phyloP scores from a whole-genome alignment of 495 filamentous ascomycete genomes.

The Diplogelasinospora grovesii region DNA sequence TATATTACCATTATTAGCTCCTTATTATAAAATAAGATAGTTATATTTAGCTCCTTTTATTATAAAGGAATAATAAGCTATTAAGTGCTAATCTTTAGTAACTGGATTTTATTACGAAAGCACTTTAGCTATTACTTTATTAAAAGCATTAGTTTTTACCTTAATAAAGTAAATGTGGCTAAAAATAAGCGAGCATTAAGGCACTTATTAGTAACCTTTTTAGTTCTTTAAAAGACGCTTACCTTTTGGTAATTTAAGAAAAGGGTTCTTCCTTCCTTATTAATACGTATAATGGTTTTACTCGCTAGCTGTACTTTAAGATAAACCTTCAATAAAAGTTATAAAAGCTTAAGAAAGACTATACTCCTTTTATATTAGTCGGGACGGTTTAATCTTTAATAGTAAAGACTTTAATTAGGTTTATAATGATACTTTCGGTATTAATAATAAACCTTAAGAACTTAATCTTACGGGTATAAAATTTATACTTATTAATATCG shows the following conservation, averaged over 20 bases:
- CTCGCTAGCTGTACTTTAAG: background rate
- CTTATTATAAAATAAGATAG: conserved; percentile 8
- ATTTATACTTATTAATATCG: conserved; percentile 26
- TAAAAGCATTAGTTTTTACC: background rate
- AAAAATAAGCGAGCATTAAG: background rate
- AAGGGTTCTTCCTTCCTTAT: conserved; percentile 1
- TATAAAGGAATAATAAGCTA: background rate
- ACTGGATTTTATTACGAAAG: background rate
- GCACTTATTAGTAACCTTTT: background rate
- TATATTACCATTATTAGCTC: conserved; percentile 1
- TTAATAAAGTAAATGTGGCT: no score
- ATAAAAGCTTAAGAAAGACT: conserved; percentile 5
- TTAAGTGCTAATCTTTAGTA: conserved; percentile 1
- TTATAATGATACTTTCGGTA: background rate
- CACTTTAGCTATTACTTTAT: background rate
- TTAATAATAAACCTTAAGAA: conserved; percentile 21
- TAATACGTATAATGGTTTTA: conserved; percentile 1
- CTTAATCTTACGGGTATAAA: conserved; percentile 16
- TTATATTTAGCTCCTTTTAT: background rate
- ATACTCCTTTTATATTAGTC: background rate
- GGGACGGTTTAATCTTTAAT: conserved; percentile 1
- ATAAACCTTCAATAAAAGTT: conserved; percentile 9
- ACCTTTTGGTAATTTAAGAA: background rate
- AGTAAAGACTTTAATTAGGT: background rate
- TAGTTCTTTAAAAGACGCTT: background rate